Evolutionary conservation across 2,329 filamentous ascomycete species (phyloP).

Genomic region (Paradendryphiella salina): DNA sequence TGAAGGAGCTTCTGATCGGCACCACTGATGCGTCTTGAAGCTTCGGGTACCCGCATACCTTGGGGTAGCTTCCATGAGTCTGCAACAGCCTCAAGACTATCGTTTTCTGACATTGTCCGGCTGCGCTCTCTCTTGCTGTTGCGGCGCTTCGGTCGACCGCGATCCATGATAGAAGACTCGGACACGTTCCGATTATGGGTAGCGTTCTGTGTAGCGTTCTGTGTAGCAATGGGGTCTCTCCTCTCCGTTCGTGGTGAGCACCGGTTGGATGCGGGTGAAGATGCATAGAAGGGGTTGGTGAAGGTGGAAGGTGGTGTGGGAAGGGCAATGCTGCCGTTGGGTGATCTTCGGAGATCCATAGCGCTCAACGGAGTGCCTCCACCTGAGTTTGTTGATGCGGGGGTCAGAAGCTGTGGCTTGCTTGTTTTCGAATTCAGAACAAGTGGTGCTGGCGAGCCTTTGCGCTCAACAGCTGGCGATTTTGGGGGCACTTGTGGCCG

Average conservation of each 20-base stretch:
- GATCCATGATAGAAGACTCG: slow-evolving; percentile 46
- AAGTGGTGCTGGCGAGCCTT: slow-evolving; percentile 41
- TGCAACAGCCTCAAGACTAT: slow-evolving; percentile 28
- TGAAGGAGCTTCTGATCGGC: slow-evolving; percentile 45
- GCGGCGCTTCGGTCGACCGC: slow-evolving; percentile 42
- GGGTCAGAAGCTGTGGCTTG: slow-evolving; percentile 38
- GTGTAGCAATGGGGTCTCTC: slow-evolving; percentile 35
- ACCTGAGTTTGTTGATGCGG: slow-evolving; percentile 32
- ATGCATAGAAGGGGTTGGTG: slow-evolving; percentile 38
- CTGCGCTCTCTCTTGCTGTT: slow-evolving; percentile 40
- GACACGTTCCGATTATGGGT: slow-evolving; percentile 44
- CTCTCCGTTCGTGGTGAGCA: slow-evolving; percentile 40
- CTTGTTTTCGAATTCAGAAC: slow-evolving; percentile 39
- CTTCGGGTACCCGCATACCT: slow-evolving; percentile 45
- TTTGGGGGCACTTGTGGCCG: slow-evolving; percentile 47
- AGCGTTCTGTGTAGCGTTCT: slow-evolving; percentile 13
- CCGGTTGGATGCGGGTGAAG: slow-evolving; percentile 37
- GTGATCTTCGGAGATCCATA: slow-evolving; percentile 38
- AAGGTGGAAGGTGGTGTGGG: slow-evolving; percentile 39
- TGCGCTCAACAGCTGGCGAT: slow-evolving; percentile 41
- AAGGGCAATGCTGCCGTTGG: slow-evolving; percentile 32
- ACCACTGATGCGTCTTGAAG: slow-evolving; percentile 39
- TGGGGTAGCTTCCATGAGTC: slow-evolving; percentile 45
- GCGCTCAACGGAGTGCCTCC: slow-evolving; percentile 34
- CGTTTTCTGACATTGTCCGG: slow-evolving; percentile 41